These are phyloP conservation scores for Protea cynaroides DNA, from an alignment of 164 flowering plant species.

Conservation along the genomic window DNA sequence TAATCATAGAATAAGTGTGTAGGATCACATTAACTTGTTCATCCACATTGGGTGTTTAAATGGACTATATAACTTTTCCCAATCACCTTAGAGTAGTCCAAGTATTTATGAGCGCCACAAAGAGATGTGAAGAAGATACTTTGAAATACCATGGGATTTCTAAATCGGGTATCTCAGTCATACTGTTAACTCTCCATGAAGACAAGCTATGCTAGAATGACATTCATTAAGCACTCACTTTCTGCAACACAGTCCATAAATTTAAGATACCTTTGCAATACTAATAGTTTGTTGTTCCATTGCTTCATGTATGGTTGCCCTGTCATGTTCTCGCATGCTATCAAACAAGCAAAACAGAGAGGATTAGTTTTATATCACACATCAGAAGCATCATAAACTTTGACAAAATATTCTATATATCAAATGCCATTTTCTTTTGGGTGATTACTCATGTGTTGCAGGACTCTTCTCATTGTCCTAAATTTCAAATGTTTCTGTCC, in stretches of 20 bases:
- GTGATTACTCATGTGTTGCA: too few relatives aligned
- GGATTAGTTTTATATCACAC: slow-evolving; percentile 3
- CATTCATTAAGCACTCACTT: background rate
- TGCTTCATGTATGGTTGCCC: slow-evolving; percentile 93
- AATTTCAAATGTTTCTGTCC: too few relatives aligned
- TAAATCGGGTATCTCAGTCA: background rate
- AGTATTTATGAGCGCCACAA: background rate
- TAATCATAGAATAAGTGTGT: too few relatives aligned
- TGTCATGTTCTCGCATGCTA: slow-evolving; percentile 97
- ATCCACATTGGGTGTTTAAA: too few relatives aligned
- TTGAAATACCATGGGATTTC: background rate
- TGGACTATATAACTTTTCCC: too few relatives aligned
- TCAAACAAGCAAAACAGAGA: slow-evolving; percentile 7
- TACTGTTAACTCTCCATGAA: background rate
- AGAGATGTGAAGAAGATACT: background rate
- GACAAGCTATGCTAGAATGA: background rate
- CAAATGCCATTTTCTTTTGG: too few relatives aligned
- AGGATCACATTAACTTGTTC: too few relatives aligned
- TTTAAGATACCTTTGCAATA: slow-evolving; percentile 62
- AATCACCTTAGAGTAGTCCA: too few relatives aligned
- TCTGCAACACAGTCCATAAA: background rate
- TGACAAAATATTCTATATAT: too few relatives aligned
- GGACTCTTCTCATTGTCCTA: too few relatives aligned
- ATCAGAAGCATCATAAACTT: background rate
- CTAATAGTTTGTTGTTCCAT: slow-evolving; percentile 96